Evolutionary conservation across 2,329 filamentous ascomycete genomes (phyloP).

Genomic region (Epichloe festucae): DNA sequence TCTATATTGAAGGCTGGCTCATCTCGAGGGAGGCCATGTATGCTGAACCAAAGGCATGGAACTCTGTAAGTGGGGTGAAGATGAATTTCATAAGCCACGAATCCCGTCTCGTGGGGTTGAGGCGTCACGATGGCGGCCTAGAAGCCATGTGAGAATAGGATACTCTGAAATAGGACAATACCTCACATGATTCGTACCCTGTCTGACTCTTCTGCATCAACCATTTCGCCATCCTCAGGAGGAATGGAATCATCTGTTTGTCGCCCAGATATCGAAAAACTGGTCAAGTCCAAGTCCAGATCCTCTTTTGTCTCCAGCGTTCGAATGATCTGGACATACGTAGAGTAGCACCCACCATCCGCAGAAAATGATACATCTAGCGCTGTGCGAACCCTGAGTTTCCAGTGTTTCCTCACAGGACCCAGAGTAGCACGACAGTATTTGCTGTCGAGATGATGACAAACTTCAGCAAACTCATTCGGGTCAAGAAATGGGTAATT

Average conservation of each 20-base stretch:
- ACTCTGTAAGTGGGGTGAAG: constrained; percentile 62
- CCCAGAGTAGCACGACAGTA: constrained; percentile 48
- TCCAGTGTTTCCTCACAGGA: constrained; percentile 39
- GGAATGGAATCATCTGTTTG: constrained; percentile 10
- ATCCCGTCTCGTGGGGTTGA: constrained; percentile 22
- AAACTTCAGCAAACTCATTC: constrained; percentile 52
- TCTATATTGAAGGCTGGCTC: constrained; percentile 50
- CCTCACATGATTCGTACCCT: constrained; percentile 24
- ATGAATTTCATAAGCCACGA: constrained; percentile 60
- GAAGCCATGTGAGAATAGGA: constrained; percentile 11
- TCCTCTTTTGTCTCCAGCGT: constrained; percentile 35
- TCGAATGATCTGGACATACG: constrained; percentile 43
- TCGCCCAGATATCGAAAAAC: constrained; percentile 29
- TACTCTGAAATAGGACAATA: constrained; percentile 1
- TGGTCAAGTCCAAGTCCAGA: constrained; percentile 32
- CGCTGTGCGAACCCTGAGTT: constrained; percentile 38
- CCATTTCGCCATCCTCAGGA: constrained; percentile 32
- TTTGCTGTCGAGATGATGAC: constrained; percentile 45
- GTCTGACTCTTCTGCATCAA: constrained; percentile 38
- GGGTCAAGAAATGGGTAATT: constrained; percentile 48
- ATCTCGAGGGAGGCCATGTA: constrained; percentile 43
- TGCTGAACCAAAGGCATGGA: constrained; percentile 63
- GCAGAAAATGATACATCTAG: constrained; percentile 31
- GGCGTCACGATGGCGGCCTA: constrained; percentile 29
- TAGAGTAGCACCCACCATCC: constrained; percentile 30